Percentiles rank a stretch among this genome's conserved stretches.
These are phyloP conservation scores for Neurospora sp. DNA, from an alignment of 495 filamentous ascomycete genomes.

Conservation along the genomic window DNA sequence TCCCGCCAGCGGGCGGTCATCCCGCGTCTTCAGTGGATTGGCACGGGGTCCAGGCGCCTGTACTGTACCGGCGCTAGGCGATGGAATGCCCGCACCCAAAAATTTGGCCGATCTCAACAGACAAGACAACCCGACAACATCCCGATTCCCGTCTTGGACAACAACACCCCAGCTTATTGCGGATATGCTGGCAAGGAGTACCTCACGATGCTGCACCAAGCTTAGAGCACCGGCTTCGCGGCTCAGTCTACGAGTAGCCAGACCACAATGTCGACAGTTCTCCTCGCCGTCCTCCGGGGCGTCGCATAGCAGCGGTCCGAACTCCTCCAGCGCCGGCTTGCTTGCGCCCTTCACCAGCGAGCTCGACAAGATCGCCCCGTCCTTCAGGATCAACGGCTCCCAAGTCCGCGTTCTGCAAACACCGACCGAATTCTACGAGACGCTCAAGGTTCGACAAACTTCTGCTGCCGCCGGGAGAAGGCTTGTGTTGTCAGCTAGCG, in stretches of 20 bases:
- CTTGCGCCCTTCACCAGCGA: conserved; percentile 64
- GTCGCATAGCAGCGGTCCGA: conserved; percentile 9
- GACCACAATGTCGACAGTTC: conserved; percentile 31
- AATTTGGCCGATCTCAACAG: neutral
- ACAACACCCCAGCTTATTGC: neutral
- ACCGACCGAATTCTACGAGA: conserved; percentile 77
- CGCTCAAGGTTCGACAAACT: conserved; percentile 57
- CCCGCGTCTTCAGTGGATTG: neutral
- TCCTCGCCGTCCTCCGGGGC: conserved; percentile 27
- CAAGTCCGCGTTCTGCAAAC: conserved; percentile 69
- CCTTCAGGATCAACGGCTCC: conserved; percentile 76
- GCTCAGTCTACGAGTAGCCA: conserved; percentile 17
- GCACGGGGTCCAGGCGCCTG: neutral
- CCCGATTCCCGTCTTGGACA: neutral
- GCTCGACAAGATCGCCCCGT: conserved; percentile 78
- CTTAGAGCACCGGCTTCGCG: conserved; percentile 14
- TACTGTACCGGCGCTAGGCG: neutral
- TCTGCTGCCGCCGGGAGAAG: neutral
- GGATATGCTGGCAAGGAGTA: conserved; percentile 27
- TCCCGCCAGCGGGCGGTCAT: neutral
- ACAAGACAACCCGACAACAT: neutral
- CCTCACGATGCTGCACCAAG: conserved; percentile 22
- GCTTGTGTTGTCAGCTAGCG: conserved; percentile 9
- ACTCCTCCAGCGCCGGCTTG: conserved; percentile 28
- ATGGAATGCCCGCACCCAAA: neutral